Base-by-base conservation (phyloP, 2,329 filamentous ascomycete genomes). In the Penicillium crustosum region DNA sequence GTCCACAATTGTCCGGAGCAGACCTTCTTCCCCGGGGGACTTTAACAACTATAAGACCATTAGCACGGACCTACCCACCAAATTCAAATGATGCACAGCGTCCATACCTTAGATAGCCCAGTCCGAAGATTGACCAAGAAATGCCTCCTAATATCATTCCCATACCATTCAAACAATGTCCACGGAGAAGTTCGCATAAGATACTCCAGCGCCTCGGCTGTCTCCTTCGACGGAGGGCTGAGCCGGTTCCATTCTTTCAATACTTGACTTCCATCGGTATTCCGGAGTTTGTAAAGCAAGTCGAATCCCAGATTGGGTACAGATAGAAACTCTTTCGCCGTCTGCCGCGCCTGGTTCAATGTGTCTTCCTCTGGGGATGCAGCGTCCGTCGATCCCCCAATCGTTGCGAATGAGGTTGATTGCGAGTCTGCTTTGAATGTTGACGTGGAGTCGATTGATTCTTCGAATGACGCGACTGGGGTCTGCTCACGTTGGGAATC, bases 111-210 rank as follows among this genome's bases (percentile, higher is more conserved):
- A 17, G 66, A 58, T 6, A 79, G 58, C 3, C 66, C 66, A 36
- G 60, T 58, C 23, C 71, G 68, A 41, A 77, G 68, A 59, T 78
- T 76, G 8, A 59, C 62, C 31, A 78, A 55, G 57, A 78, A 80
- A 66, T 79, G 78, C 53, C 74, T 69, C 43, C 74, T 68, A 13
- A 76, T 72, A 61, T 79, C 76, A 59, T 73, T 69, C n/a, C 70
- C 70, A 64, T 79, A 79, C 78, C 77, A 79, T 39, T 71, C 66
- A 39, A 76, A 58, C 29, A 80, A 58, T 56, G 72, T 70, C 55
- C 69, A 65, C 41, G 68, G 64, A 31, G 65, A 62, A 13, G 51
- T 55, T 6, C 60, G 53, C 3, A 64, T 55, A 17, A 79, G 50
- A 62, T 74, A 75, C 6, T 53, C 59, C 21, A 79, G 56, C 6